A percentile compares a stretch with the other conserved stretches of the same genome.
phyloP scores from a whole-genome alignment of 2,329 filamentous ascomycete species.

The Ceratocystis huliohia region DNA sequence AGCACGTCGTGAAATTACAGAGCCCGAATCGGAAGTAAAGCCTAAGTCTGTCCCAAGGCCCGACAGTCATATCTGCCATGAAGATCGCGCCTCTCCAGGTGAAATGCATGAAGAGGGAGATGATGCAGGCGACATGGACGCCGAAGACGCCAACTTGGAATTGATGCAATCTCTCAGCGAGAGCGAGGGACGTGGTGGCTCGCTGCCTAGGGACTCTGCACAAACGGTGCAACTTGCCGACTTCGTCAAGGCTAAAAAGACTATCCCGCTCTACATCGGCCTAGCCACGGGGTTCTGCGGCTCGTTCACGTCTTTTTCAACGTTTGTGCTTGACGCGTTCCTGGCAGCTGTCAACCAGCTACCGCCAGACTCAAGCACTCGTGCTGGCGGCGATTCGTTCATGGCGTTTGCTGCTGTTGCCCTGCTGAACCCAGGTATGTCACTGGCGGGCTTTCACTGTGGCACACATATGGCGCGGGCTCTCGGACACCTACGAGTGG shows the following conservation, averaged over 20 bases:
- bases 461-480: constrained; percentile 68
- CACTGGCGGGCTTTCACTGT: constrained; percentile 52
- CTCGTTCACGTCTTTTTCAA: constrained; percentile 80
- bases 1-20: neutral
- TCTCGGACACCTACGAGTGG: constrained; percentile 32
- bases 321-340: constrained; percentile 70
- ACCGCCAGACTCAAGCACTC: constrained; percentile 30
- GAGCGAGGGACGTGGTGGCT: constrained; percentile 13
- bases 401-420: constrained; percentile 66
- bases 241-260: constrained; percentile 58
- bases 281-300: constrained; percentile 80
- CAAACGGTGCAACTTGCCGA: constrained; percentile 5
- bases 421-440: constrained; percentile 59
- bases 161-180: constrained; percentile 14
- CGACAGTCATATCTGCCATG: neutral
- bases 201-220: neutral
- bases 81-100: neutral
- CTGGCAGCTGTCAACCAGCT: constrained; percentile 67
- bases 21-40: neutral
- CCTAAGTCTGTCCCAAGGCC: neutral
- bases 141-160: neutral
- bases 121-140: neutral
- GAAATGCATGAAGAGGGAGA: neutral
- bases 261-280: constrained; percentile 76
- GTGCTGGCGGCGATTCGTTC: constrained; percentile 68